These are phyloP conservation scores for Pharnaceum exiguum DNA, from an alignment of 148 eudicot species.

Conservation along the genomic window DNA sequence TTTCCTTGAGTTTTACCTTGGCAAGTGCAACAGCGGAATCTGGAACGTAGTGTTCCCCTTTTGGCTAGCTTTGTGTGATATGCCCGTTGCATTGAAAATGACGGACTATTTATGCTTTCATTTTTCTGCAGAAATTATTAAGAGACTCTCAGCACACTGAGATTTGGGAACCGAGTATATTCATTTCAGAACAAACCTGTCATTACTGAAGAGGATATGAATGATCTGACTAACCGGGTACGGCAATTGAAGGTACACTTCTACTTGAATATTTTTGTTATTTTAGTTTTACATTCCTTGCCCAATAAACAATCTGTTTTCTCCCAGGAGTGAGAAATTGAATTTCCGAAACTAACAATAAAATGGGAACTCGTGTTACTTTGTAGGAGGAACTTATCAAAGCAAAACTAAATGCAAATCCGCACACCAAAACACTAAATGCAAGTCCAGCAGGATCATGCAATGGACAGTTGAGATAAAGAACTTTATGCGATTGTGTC, in stretches of 20 bases:
- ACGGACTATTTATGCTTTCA: not conserved
- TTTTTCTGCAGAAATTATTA: slow-evolving; percentile 40
- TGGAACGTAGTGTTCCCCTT: not conserved
- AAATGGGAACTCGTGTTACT: not conserved
- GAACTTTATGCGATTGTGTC: slow-evolving; percentile 70
- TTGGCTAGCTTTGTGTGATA: not conserved
- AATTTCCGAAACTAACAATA: not conserved
- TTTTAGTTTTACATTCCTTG: not conserved
- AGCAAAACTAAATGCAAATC: slow-evolving; percentile 71
- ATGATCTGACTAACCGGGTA: slow-evolving; percentile 89
- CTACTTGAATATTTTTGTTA: not conserved
- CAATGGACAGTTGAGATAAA: slow-evolving; percentile 30
- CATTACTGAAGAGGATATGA: slow-evolving; percentile 87
- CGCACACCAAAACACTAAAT: too few relatives aligned
- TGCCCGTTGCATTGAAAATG: not conserved
- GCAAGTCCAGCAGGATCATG: slow-evolving; percentile 30
- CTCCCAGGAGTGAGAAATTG: not conserved
- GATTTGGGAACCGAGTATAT: slow-evolving; percentile 75
- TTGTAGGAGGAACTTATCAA: slow-evolving; percentile 79
- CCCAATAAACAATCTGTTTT: not conserved
- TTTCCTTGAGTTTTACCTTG: too few relatives aligned
- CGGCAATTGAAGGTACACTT: slow-evolving; percentile 78
- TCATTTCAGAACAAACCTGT: slow-evolving; percentile 71
- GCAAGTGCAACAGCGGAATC: too few relatives aligned
- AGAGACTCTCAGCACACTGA: slow-evolving; percentile 85